A percentile compares a stretch with the other conserved stretches of the same genome.
These are phyloP conservation scores for Trichosporon ovoides DNA, from an alignment of 1,284 basidiomycete genomes.

Conservation along the genomic window DNA sequence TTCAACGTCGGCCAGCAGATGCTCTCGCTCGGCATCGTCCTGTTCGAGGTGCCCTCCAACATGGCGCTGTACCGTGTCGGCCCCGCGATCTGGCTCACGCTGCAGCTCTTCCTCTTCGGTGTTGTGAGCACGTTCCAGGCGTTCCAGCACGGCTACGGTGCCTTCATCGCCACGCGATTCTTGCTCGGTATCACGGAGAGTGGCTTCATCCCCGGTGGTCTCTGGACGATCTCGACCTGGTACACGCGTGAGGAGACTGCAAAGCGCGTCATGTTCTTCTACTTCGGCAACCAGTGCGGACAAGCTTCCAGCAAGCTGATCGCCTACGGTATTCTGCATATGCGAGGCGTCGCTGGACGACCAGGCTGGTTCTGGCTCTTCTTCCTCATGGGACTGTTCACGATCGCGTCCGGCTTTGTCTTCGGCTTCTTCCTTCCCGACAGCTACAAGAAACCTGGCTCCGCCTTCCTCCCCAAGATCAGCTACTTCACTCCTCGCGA, in stretches of 20 bases:
- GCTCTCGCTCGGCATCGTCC: constrained; percentile 36
- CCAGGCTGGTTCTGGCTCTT: constrained; percentile 33
- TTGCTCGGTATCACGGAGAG: constrained; percentile 30
- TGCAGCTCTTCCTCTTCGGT: constrained; percentile 33
- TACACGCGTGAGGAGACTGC: constrained; percentile 32
- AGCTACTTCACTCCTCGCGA: constrained; percentile 32
- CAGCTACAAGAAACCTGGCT: constrained; percentile 21
- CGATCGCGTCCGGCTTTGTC: constrained; percentile 29
- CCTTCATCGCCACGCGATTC: constrained; percentile 31
- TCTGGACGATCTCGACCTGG: constrained; percentile 24
- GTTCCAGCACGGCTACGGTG: constrained; percentile 28
- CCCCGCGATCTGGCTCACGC: constrained; percentile 25
- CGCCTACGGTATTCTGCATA: constrained; percentile 32
- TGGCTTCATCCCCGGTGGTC: constrained; percentile 31
- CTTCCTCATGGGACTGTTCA: constrained; percentile 28
- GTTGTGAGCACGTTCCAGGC: constrained; percentile 35
- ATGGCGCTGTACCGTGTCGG: constrained; percentile 28
- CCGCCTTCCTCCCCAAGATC: constrained; percentile 27
- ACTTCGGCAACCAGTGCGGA: constrained; percentile 29
- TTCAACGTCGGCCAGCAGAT: constrained; percentile 38
- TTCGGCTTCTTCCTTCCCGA: constrained; percentile 33
- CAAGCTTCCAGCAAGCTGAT: constrained; percentile 23
- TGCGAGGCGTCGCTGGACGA: constrained; percentile 25
- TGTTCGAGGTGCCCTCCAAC: constrained; percentile 35
- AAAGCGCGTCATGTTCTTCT: constrained; percentile 33